Evolutionary conservation across 2,329 filamentous ascomycete species (phyloP), one percentile per base, ranked within the genome.

Genomic region (Aspergillus ustus): DNA sequence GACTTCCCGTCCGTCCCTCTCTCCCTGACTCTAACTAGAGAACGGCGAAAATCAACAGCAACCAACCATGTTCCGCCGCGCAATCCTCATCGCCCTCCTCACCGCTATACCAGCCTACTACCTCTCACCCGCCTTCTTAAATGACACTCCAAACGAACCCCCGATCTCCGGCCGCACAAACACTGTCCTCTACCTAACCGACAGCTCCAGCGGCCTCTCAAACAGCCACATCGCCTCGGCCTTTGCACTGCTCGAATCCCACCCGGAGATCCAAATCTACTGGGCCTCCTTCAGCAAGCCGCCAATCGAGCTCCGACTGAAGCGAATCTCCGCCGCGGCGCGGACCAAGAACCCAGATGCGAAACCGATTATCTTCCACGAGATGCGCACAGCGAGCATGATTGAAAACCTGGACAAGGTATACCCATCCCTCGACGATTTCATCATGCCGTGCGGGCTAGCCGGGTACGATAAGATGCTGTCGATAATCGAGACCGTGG

Each of bases 171-270:
- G 31, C 31, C 31, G 31, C 49, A 40, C 34, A 6, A 40, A 52
- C 31, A 52, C 29, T 22, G 50, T 52, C n/a, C 50, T 52, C 29
- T 52, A 52, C 19, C 50, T 52, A 13, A 40, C 50, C 31, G 31
- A 52, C 50, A 40, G 50, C 20, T 52, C 50, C 7, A 52, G 31
- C n/a, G 31, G 28, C 19, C 31, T 37, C 13, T 40, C 50, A 11
- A 52, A 52, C 31, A 52, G 50, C 50, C 50, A 52, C 20, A 40
- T 52, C 17, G 50, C 29, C 28, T 52, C 31, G 19, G 31, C 31
- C 20, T 52, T 40, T 3, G 50, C 29, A 2, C n/a, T 40, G 2
- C 31, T 37, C n/a, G 31, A 40, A 19, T 40, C 17, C 50, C 31
- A 22, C 11, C 31, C 50, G 9, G 3, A 40, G 9, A 37, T 52